Conservation (phyloP, 805 yeast genomes). For the Kodamaea jinghongensis region DNA sequence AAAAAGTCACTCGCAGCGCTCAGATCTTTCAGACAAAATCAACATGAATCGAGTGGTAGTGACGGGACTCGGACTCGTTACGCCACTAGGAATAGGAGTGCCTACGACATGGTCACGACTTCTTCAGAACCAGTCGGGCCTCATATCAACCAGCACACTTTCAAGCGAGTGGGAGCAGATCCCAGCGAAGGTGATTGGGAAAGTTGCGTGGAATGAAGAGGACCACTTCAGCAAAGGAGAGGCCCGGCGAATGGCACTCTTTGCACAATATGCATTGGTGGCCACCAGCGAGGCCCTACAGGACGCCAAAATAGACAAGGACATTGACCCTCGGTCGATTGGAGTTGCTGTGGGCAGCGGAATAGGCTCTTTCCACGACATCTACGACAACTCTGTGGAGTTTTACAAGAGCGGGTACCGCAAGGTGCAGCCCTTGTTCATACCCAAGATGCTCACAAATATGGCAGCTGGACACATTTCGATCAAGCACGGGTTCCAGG, state of each 20-base stretch:
- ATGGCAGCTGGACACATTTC: constrained; percentile 95
- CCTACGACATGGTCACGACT: constrained; percentile 52
- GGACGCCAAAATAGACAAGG: constrained; percentile 53
- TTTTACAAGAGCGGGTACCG: constrained; percentile 56
- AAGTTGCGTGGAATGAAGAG: constrained; percentile 62
- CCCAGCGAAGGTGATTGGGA: constrained; percentile 75
- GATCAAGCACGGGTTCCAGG: constrained; percentile 70
- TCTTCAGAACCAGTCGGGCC: constrained; percentile 53
- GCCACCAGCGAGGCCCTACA: constrained; percentile 75
- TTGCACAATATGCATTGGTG: constrained; percentile 74
- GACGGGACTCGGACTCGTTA: constrained; percentile 84
- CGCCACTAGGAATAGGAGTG: constrained; percentile 81
- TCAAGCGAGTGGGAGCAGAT: constrained; percentile 49
- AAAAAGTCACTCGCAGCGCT: too few species aligned
- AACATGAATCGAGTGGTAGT: constrained; percentile 65
- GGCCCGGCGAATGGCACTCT: constrained; percentile 61
- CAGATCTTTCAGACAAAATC: background rate
- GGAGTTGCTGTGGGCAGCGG: constrained; percentile 94
- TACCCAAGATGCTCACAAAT: constrained; percentile 79
- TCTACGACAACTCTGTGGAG: constrained; percentile 58
- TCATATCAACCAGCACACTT: constrained; percentile 49
- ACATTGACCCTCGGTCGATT: constrained; percentile 21
- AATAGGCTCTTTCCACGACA: constrained; percentile 80
- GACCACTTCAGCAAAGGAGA: constrained; percentile 51
- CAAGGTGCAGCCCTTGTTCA: constrained; percentile 78